phyloP scores from a whole-genome alignment of 2,329 filamentous ascomycete genomes.

The Alternaria metachromatica region DNA sequence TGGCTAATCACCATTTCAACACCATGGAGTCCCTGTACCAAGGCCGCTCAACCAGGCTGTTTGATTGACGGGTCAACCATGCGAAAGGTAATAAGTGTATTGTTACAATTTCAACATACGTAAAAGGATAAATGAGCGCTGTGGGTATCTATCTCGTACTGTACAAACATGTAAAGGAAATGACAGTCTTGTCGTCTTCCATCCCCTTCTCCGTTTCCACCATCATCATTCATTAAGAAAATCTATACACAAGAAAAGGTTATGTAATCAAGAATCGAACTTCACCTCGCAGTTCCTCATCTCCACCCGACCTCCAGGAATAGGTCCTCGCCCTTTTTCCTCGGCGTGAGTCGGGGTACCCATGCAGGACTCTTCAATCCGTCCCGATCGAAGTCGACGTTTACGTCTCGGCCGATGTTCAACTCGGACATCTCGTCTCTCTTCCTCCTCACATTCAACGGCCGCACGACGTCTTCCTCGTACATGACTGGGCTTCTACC shows the following conservation, averaged over 20 bases:
- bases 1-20: slow-evolving; percentile 1
- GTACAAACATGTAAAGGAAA: slow-evolving; percentile 9
- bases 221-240: not conserved
- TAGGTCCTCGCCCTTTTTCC: slow-evolving; percentile 69
- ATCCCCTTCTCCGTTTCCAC: not conserved
- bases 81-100: not conserved
- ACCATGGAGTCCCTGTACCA: slow-evolving; percentile 1
- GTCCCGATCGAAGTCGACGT: slow-evolving; percentile 24
- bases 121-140: slow-evolving; percentile 6
- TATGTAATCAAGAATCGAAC: slow-evolving; percentile 9
- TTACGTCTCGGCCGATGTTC: slow-evolving; percentile 24
- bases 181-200: slow-evolving; percentile 6
- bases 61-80: not conserved
- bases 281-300: not conserved
- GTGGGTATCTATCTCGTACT: slow-evolving; percentile 18
- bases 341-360: slow-evolving; percentile 71
- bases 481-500: slow-evolving; percentile 37
- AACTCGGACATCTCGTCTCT: slow-evolving; percentile 25
- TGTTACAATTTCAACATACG: not conserved
- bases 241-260: slow-evolving; percentile 13
- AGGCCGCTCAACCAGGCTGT: not conserved
- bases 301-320: slow-evolving; percentile 54
- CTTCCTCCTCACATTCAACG: slow-evolving; percentile 33
- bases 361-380: slow-evolving; percentile 59
- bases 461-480: slow-evolving; percentile 29